Base-by-base conservation (phyloP, 192 early-diverging fungal genomes). In the Coemansia sp. region DNA sequence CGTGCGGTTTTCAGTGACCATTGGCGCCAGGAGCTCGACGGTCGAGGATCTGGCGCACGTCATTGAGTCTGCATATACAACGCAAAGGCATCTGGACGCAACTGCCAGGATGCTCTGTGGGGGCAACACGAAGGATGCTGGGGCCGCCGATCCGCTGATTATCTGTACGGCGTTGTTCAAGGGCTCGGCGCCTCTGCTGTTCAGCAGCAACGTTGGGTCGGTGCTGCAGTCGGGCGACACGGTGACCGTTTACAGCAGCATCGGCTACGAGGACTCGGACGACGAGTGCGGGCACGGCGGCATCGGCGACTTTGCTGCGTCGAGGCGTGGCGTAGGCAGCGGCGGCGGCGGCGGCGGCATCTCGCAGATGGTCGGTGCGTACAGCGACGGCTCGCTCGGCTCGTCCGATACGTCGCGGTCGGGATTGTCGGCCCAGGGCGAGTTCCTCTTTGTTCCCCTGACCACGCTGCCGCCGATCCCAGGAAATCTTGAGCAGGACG, bases 161-260 rank as follows among this genome's bases (percentile, higher is more conserved):
- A 68, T 73, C 29, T 82, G 83, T 22, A 73, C 78, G 2, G 82
- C 83, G 1, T 39, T 85, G 39, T 83, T 84, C 57, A 53, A 59
- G 32, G 70, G 64, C 34, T 55, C 58, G 10, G 27, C 13, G 28
- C 81, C 82, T 22, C 59, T 89, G 8, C 47, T 80, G 48, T 89
- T 86, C 65, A 64, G 78, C 22, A 75, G 83, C 61, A 55, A 58
- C 18, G 79, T 86, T 0, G 70, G 68, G 18, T 77, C 83, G 32
- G 85, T 89, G 23, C 71, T 89, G 39, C 63, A 83, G 13, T 52
- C 73, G 6, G 69, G 74, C 36, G 85, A 85, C 49, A 72, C 67
- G 4, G 84, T 89, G 3, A 66, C 75, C 4, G 84, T 83, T 35
- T 75, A 84, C 14, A 84, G 83, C 51, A 74, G 50, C 19, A 61